A percentile compares a stretch with the other conserved stretches of the same genome.
phyloP scores from a whole-genome alignment of 805 yeast genomes.

The Blastobotrys parvus region DNA sequence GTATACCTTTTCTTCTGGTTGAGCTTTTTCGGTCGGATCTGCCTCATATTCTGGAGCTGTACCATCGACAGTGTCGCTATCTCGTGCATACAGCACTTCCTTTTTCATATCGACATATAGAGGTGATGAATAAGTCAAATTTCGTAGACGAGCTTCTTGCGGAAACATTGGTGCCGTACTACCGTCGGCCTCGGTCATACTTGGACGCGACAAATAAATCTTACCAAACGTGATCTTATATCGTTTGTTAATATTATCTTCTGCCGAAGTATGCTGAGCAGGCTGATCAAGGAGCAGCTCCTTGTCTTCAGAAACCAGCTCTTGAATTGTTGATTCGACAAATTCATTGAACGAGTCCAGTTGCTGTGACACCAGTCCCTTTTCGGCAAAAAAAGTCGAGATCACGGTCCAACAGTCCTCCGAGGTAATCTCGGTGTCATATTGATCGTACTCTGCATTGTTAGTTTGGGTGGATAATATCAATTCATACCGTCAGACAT shows the following conservation, averaged over 20 bases:
- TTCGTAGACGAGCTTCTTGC: conserved; percentile 95
- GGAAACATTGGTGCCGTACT: conserved; percentile 98
- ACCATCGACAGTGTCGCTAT: conserved; percentile 36
- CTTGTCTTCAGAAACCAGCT: conserved; percentile 91
- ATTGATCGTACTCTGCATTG: conserved; percentile 40
- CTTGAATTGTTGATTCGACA: conserved; percentile 93
- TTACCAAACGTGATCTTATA: conserved; percentile 97
- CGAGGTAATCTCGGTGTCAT: conserved; percentile 73
- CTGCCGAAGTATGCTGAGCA: conserved; percentile 91
- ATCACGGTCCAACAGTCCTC: conserved; percentile 99
- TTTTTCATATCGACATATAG: conserved; percentile 93
- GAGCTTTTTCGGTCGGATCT: conserved; percentile 52
- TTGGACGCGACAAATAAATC: conserved; percentile 91
- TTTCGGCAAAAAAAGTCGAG: conserved; percentile 89
- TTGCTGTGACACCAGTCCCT: conserved; percentile 96
- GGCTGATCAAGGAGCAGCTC: conserved; percentile 93
- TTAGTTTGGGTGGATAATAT: too few relatives aligned
- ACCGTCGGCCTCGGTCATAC: conserved; percentile 99
- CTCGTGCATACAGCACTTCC: conserved; percentile 75
- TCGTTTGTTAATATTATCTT: conserved; percentile 82
- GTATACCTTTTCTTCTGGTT: conserved; percentile 70
- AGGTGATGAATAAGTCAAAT: conserved; percentile 93
- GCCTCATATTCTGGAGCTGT: conserved; percentile 54
- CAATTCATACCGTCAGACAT: too few relatives aligned
- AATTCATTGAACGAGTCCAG: conserved; percentile 97